phyloP scores from a whole-genome alignment of 441 rosid genomes.

The Bocquillonia castaneifolia region DNA sequence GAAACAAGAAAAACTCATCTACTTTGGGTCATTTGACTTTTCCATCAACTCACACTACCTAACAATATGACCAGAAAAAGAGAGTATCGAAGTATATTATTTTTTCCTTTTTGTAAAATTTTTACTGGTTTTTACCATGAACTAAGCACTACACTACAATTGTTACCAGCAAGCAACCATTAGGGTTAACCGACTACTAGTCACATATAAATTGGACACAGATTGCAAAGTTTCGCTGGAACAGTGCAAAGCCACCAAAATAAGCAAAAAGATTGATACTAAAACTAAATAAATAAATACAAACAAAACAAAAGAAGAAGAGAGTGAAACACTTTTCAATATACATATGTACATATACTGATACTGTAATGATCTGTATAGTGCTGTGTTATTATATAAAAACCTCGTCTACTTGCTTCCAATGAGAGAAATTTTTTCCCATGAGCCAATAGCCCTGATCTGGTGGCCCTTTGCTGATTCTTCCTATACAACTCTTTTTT shows the following conservation, averaged over 20 bases:
- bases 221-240: neutral
- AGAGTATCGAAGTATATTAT: neutral
- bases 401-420: constrained; percentile 37
- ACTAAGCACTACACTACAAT: neutral
- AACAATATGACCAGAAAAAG: constrained; percentile 6
- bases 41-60: neutral
- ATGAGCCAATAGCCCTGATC: constrained; percentile 27
- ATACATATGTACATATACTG: no score
- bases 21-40: neutral
- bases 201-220: neutral
- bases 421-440: constrained; percentile 32
- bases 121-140: neutral
- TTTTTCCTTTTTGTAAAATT: neutral
- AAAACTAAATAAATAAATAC: neutral
- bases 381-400: neutral
- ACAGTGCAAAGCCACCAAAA: constrained; percentile 23
- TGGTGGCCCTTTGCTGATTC: constrained; percentile 6
- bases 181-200: neutral
- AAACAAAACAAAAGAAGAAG: neutral
- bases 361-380: neutral
- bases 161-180: neutral
- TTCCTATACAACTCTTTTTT: neutral
- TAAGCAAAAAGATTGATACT: neutral
- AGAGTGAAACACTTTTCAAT: constrained; percentile 18
- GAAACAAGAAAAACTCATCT: neutral